Base-by-base conservation (phyloP, 2,329 filamentous ascomycete genomes). In the Stachybotrys echinatus region DNA sequence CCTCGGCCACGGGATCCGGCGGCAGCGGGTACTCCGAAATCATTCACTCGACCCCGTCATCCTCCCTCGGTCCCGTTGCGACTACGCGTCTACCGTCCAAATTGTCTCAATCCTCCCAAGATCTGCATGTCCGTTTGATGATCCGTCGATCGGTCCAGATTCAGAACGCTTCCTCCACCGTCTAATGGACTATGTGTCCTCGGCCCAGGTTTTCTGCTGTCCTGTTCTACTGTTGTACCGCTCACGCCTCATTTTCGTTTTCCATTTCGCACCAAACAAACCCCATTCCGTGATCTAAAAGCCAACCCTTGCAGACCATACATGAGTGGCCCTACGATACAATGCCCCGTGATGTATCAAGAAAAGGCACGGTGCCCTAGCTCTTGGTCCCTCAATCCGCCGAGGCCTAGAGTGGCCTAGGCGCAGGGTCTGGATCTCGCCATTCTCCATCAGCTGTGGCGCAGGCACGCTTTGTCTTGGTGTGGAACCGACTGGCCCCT, bases 391-490 rank as follows among this genome's bases (percentile, higher is more conserved):
- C n/a, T 8, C 27, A 34, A 10, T 34, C 27, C 27, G 27, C 14
- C 27, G 27, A 34, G 27, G 27, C 27, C 44, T 46, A 14, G 44
- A 46, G 44, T 46, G 44, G 44, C 44, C 44, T 46, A 12, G 44
- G 18, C 27, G 23, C 44, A 46, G 12, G 44, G 23, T 37, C 44
- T 46, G 23, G 44, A 46, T 46, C n/a, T n/a, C n/a, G n/a, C n/a
- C n/a, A n/a, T n/a, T n/a, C n/a, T n/a, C n/a, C n/a, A n/a, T 46
- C 22, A 14, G 10, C 2, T 34, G 27, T 34, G 27, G 27, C 27
- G 27, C 27, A 34, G 27, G 10, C 27, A 34, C n/a, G n/a, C n/a
- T n/a, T 34, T 5, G 5, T 14, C 14, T 14, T 34, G 27, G 27
- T 34, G 27, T 34, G 27, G 27, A 34, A 14, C 27, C 27, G 14